phyloP scores from a whole-genome alignment of 345 rosid genomes.

The Dipteronia sinensis region DNA sequence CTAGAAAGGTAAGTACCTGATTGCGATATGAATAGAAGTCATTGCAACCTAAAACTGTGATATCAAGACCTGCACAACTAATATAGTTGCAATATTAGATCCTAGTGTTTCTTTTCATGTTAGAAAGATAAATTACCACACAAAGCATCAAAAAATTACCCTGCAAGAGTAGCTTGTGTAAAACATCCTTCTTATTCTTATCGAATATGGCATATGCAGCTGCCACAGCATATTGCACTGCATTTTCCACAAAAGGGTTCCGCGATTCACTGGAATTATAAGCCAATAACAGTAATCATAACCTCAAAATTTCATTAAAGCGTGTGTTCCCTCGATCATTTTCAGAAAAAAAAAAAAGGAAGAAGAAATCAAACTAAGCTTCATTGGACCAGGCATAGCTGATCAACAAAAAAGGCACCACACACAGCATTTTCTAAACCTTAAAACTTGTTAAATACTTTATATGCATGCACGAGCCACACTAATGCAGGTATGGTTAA shows the following conservation, averaged over 20 bases:
- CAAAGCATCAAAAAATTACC: constrained; percentile 43
- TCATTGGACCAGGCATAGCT: too few species aligned
- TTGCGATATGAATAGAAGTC: constrained; percentile 95
- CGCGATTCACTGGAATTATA: constrained; percentile 60
- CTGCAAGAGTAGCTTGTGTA: constrained; percentile 75
- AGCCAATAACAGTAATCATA: not conserved
- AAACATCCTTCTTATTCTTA: constrained; percentile 51
- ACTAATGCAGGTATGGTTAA: not conserved
- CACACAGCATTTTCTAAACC: not conserved
- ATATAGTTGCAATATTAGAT: constrained; percentile 31
- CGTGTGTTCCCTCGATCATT: not conserved
- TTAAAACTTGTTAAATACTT: constrained; percentile 5
- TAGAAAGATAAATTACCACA: not conserved
- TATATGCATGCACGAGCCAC: not conserved
- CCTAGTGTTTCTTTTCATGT: not conserved
- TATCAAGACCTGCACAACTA: constrained; percentile 75
- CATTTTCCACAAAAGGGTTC: constrained; percentile 91
- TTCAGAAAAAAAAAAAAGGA: not conserved
- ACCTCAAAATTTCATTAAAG: constrained; percentile 16
- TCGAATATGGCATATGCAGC: constrained; percentile 67
- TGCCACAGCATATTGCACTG: constrained; percentile 74
- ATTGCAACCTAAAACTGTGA: constrained; percentile 86
- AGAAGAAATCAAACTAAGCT: too few species aligned
- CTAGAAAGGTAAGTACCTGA: constrained; percentile 48
- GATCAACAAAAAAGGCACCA: not conserved